Evolutionary conservation across 163 green algal genomes (phyloP), one percentile per base, ranked within the genome.

Genomic region (Chlamydomonas reinhardtii): DNA sequence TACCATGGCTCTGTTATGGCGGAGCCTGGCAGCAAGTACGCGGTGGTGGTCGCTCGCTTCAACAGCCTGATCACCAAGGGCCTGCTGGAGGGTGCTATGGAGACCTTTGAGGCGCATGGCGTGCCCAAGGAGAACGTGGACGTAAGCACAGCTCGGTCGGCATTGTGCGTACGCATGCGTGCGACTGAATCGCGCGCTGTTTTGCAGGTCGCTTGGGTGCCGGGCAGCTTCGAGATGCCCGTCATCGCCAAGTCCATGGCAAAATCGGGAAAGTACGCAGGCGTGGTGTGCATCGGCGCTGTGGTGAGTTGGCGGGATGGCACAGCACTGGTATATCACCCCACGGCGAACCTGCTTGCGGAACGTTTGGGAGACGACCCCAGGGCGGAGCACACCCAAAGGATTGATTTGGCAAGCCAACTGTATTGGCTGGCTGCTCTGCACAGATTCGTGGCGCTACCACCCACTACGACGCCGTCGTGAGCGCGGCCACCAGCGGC

Each of bases 391-490:
- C 39, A 48, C 39, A 8, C 39, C 5, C 39, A 48, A 8, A 22
- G 76, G 32, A 3, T 64, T 74, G 22, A 31, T 52, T 32, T 64
- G 4, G 14, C 61, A 64, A 14, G 39, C 39, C 8, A 8, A 62
- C 74, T 25, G 24, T 0, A 6, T 6, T 75, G 5, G 29, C 29
- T 72, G 65, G 5, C 12, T 29, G n/a, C 6, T 20, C 19, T 81
- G 25, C 92, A n/a, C n/a, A 97, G 96, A 95, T 99, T 39, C 93
- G 96, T 17, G 98, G 98, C 22, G 93, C 96, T 22, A 99, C 98
- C 17, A 96, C 95, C 0, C 98, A 99, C 91, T 99, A 99, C 91
- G 98, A 99, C 54, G 96, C 97, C 0, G 98, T 99, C 17, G 96
- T 96, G 9, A 91, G 93, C 75, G 96, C 90, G 15, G 96, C 96